Evolutionary conservation across 768 basidiomycete genomes (phyloP), one percentile per base, ranked within the genome.

Genomic region (Boletus eberwhitei): DNA sequence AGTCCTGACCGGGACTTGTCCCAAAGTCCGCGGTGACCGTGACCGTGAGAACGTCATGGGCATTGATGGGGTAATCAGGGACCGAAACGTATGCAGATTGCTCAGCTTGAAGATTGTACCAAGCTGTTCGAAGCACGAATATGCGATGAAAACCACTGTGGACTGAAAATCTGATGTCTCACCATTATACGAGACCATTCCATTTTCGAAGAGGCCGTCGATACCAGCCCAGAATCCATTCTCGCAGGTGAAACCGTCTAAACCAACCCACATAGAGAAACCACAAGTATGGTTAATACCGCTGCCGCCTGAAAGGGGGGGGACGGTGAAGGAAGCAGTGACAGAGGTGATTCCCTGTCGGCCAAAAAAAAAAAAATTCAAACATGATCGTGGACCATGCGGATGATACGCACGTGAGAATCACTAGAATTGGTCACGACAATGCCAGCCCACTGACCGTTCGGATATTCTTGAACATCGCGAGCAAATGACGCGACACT

Each of bases 211-310:
- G n/a, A 1, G 2, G 44, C 55, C 55, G 49, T 57, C 55, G 14
- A 64, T 14, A 31, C 64, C 64, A 5, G 58, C 56, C 50, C 60
- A 58, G 46, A 65, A 6, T 26, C 5, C 57, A 42, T 58, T 54
- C 6, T 0, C 3, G 35, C 59, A n/a, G n/a, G n/a, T n/a, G n/a
- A n/a, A n/a, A n/a, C n/a, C n/a, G n/a, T n/a, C n/a, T n/a, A 57
- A 61, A 31, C 64, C 62, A 29, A 66, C 55, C 59, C 62, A 67
- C 24, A 59, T 59, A 48, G 55, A 52, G 19, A 59, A 55, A 26
- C 54, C 57, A 35, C 52, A 50, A 1, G 6, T 37, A 2, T 2
- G 44, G 7, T 29, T 29, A 29, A 8, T 9, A 9, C 8, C 29
- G n/a, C n/a, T n/a, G n/a, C n/a, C n/a, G n/a, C n/a, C n/a, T n/a